These are phyloP conservation scores for Eryngium alpinum DNA, from an alignment of 140 eudicot genomes.

Conservation along the genomic window DNA sequence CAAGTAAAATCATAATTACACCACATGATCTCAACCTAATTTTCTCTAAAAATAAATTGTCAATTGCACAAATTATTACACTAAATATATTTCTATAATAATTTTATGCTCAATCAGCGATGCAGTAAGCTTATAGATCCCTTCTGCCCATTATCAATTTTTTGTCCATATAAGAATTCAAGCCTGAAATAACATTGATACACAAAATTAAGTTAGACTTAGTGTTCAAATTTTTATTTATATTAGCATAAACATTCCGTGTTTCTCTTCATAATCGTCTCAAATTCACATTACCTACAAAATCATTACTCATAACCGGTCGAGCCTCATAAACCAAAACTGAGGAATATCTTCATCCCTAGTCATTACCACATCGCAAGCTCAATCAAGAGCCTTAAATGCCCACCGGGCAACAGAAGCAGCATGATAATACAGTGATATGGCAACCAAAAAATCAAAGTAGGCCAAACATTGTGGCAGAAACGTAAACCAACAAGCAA, in stretches of 20 bases:
- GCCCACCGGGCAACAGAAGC: slow-evolving; percentile 90
- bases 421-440: slow-evolving; percentile 94
- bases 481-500: slow-evolving; percentile 93
- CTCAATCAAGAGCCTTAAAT: slow-evolving; percentile 86
- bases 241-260: slow-evolving; percentile 16
- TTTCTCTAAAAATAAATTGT: slow-evolving; percentile 70
- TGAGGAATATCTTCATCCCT: slow-evolving; percentile 93
- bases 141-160: slow-evolving; percentile 27
- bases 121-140: slow-evolving; percentile 47
- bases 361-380: slow-evolving; percentile 87
- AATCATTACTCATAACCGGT: slow-evolving; percentile 39
- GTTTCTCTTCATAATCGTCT: slow-evolving; percentile 71
- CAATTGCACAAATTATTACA: slow-evolving; percentile 25
- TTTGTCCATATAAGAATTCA: no score
- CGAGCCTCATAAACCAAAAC: slow-evolving; percentile 95
- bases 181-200: neutral
- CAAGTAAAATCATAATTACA: slow-evolving; percentile 90
- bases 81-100: slow-evolving; percentile 32
- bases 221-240: slow-evolving; percentile 21
- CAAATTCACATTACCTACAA: slow-evolving; percentile 17
- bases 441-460: slow-evolving; percentile 94
- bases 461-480: slow-evolving; percentile 99
- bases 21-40: slow-evolving; percentile 92
- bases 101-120: slow-evolving; percentile 56
- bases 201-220: neutral